Base-by-base conservation (phyloP, 2,329 filamentous ascomycete genomes). In the Fusarium albidum region DNA sequence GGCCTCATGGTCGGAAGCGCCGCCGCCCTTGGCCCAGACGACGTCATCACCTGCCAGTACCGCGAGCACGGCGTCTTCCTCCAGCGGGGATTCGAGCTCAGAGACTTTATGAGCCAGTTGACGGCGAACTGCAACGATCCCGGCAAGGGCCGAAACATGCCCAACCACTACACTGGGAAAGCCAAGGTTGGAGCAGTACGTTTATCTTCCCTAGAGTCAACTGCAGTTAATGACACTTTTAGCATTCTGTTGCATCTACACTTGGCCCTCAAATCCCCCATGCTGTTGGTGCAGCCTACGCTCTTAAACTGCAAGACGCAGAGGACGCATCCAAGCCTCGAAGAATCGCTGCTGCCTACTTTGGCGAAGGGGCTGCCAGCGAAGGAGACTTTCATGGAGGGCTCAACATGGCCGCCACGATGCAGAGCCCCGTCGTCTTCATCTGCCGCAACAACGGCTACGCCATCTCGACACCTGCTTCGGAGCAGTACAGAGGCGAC, bases 131-230 rank as follows among this genome's bases (percentile, higher is more conserved):
- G 48, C 84, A 91, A 59, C n/a, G 95, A 99, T 66, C 74, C 81
- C 1, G 93, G 94, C 2, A 83, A 82, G 55, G 95, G 93, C 2
- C 86, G 94, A 58, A 98, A 96, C 68, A 99, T 99, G 95, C 95
- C 95, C 1, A 91, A n/a, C n/a, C n/a, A n/a, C n/a, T 98, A 12
- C 95, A 99, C 75, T 99, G 98, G 68, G 93, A 93, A 39, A 92
- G 89, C 72, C 85, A 82, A 51, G 87, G 91, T 21, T 21, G 17
- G 11, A 7, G 26, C 55, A n/a, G n/a, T n/a, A n/a, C n/a, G n/a
- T n/a, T n/a, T n/a, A n/a, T n/a, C n/a, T n/a, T n/a, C n/a, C n/a
- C n/a, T n/a, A n/a, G n/a, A n/a, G n/a, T n/a, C n/a, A n/a, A n/a
- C n/a, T n/a, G n/a, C n/a, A n/a, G n/a, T n/a, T n/a, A n/a, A n/a